Base-by-base conservation (phyloP, 208 protist species). In the Porcisia hertigi region DNA sequence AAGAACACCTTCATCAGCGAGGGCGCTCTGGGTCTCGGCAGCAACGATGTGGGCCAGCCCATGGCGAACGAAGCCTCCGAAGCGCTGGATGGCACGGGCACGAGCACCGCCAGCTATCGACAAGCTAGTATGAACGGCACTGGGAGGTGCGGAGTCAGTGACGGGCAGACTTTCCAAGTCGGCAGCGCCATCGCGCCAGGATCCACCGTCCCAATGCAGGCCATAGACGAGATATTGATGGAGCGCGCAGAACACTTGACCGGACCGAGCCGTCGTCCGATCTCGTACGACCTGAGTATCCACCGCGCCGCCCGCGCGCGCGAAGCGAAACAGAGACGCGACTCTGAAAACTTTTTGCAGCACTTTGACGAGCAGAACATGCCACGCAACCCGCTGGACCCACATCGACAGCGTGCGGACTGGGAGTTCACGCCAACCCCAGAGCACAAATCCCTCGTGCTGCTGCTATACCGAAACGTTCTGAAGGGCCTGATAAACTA, bases 381-480 rank as follows among this genome's bases (percentile, higher is more conserved):
- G 88, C 88, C 88, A 5, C 86, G 84, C 6, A 52, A 89, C 30
- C 85, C 88, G 0, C 36, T 71, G 11, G 69, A 92, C 66, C 25
- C 76, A 43, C 34, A 59, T 0, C 80, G 79, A n/a, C 1, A 1
- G 69, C 76, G 74, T 2, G 92, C 90, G 45, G 77, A 34, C 16
- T 96, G 92, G 92, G 89, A 96, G 75, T 95, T 88, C 71, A 84
- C 41, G 53, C 88, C 89, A 12, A 89, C 86, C 5, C 79, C 81
- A 14, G 90, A 96, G 72, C 91, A 95, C 84, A 87, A 86, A 36
- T 86, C 88, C 6, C 88, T 97, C 57, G 91, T 96, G 25, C 72
- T 95, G 62, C 77, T 94, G 63, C 83, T 95, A 18, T 96, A 94
- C 73, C 88, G 94, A 23, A 92, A 96, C 70, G 85, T 94, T 41